phyloP scores from a whole-genome alignment of 805 yeast species.

The Pichia californica region DNA sequence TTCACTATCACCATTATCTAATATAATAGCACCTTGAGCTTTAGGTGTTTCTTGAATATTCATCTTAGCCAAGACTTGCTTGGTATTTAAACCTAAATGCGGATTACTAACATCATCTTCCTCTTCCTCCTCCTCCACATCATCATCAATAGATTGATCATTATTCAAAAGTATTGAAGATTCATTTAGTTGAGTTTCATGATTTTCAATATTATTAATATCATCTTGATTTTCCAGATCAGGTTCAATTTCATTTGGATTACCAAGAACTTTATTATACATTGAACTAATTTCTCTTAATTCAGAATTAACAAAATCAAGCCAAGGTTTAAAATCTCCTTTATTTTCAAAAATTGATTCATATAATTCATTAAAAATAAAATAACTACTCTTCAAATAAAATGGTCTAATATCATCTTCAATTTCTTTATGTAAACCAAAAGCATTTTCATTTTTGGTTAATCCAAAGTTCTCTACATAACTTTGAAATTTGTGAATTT shows the following conservation, averaged over 20 bases:
- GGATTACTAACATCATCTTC: not conserved
- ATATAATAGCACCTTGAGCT: slow-evolving; percentile 25
- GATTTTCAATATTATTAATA: slow-evolving; percentile 2
- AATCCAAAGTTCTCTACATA: slow-evolving; percentile 30
- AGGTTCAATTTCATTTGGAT: slow-evolving; percentile 28
- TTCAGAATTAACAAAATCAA: slow-evolving; percentile 42
- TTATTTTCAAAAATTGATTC: slow-evolving; percentile 23
- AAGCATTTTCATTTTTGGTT: slow-evolving; percentile 29
- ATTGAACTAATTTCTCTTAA: slow-evolving; percentile 47
- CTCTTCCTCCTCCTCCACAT: slow-evolving; percentile 2
- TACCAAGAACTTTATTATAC: slow-evolving; percentile 52
- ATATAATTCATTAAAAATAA: slow-evolving; percentile 28
- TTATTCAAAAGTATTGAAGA: not conserved
- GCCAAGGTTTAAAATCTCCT: slow-evolving; percentile 33
- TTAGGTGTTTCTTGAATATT: slow-evolving; percentile 16
- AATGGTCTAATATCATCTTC: slow-evolving; percentile 22
- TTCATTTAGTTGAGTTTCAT: slow-evolving; percentile 5
- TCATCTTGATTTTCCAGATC: slow-evolving; percentile 8
- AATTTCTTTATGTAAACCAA: slow-evolving; percentile 24
- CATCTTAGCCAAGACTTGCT: slow-evolving; percentile 13
- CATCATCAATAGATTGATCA: too few relatives aligned
- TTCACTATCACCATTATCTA: slow-evolving; percentile 37
- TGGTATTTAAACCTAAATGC: slow-evolving; percentile 11
- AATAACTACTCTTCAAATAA: slow-evolving; percentile 28
- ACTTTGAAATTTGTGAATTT: slow-evolving; percentile 46